These are phyloP conservation scores for Phaseolus coccineus DNA, from an alignment of 331 rosid species.

Conservation along the genomic window DNA sequence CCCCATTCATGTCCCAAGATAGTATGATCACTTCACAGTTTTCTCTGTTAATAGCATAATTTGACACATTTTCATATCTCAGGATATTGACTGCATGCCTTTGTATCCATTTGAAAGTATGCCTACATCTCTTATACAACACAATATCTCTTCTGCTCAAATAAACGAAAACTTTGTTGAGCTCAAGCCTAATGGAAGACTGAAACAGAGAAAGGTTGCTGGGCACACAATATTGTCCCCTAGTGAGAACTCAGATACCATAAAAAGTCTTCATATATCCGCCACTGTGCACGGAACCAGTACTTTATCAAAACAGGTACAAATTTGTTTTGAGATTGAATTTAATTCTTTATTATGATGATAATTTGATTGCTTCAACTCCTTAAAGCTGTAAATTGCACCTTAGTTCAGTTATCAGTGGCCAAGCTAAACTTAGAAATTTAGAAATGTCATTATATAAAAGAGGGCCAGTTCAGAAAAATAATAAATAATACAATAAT, in stretches of 20 bases:
- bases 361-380: constrained; percentile 38
- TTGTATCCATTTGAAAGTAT: constrained; percentile 74
- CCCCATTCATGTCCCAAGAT: constrained; percentile 24
- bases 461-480: background rate
- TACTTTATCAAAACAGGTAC: constrained; percentile 61
- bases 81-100: constrained; percentile 99
- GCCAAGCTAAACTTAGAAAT: background rate
- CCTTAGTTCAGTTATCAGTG: constrained; percentile 3
- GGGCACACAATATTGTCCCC: constrained; percentile 54
- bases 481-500: background rate
- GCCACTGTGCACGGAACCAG: constrained; percentile 57
- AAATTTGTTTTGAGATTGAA: constrained; percentile 52
- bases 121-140: constrained; percentile 71
- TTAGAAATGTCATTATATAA: background rate
- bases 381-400: constrained; percentile 11
- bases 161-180: constrained; percentile 58
- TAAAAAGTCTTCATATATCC: constrained; percentile 51
- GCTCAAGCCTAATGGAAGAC: constrained; percentile 57
- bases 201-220: constrained; percentile 58
- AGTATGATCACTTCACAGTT: constrained; percentile 4
- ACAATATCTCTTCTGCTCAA: constrained; percentile 48
- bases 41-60: constrained; percentile 36
- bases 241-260: constrained; percentile 53
- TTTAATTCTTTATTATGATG: constrained; percentile 37
- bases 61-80: constrained; percentile 46